Evolutionary conservation across 1,284 basidiomycete species (phyloP).

Genomic region (Kwoniella shivajii): DNA sequence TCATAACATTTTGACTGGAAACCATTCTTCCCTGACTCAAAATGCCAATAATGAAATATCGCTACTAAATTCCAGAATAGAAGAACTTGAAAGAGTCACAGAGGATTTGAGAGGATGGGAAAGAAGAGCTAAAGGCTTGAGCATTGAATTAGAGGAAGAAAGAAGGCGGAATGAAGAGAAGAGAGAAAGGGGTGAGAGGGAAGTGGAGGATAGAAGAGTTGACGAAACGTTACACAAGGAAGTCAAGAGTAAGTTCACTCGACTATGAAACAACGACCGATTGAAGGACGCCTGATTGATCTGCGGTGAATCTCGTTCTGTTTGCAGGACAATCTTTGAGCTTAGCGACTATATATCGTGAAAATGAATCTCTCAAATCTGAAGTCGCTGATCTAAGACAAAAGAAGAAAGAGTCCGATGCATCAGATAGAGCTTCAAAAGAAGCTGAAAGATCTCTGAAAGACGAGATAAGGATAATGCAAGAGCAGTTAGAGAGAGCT

Average conservation of each 20-base stretch:
- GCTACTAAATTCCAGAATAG: slow-evolving; percentile 28
- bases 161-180: slow-evolving; percentile 32
- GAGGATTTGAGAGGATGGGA: slow-evolving; percentile 38
- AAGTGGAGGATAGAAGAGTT: slow-evolving; percentile 24
- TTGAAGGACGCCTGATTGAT: neutral
- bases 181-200: slow-evolving; percentile 20
- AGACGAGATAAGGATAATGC: slow-evolving; percentile 38
- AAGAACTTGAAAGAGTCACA: slow-evolving; percentile 36
- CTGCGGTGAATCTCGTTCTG: neutral
- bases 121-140: slow-evolving; percentile 38
- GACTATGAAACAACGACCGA: neutral
- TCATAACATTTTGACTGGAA: slow-evolving; percentile 21
- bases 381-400: slow-evolving; percentile 45
- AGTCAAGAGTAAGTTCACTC: slow-evolving; percentile 39
- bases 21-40: slow-evolving; percentile 17
- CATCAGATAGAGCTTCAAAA: slow-evolving; percentile 31
- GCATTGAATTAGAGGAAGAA: slow-evolving; percentile 48
- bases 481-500: slow-evolving; percentile 46
- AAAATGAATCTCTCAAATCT: slow-evolving; percentile 36
- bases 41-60: slow-evolving; percentile 27
- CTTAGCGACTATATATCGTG: slow-evolving; percentile 35
- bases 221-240: slow-evolving; percentile 40
- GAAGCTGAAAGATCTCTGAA: slow-evolving; percentile 36
- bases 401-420: slow-evolving; percentile 46
- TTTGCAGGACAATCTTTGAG: slow-evolving; percentile 42